These are phyloP conservation scores for Lecanicillium sp. DNA, from an alignment of 2,329 filamentous ascomycete genomes.

Conservation along the genomic window DNA sequence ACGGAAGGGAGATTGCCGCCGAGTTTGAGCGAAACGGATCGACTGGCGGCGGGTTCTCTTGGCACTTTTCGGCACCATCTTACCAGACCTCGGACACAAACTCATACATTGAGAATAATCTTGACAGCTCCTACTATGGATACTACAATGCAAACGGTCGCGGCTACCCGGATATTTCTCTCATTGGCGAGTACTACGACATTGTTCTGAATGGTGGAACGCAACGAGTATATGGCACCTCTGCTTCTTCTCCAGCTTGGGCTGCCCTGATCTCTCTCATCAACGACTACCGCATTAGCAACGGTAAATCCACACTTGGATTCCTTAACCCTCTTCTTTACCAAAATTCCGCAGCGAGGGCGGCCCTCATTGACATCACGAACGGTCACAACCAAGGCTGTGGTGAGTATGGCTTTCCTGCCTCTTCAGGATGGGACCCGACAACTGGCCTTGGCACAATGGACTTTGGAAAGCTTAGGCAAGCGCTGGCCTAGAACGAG, in stretches of 20 bases:
- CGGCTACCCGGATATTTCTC: constrained; percentile 6
- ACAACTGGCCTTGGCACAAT: constrained; percentile 7
- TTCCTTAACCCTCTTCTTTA: constrained; percentile 10
- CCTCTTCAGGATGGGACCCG: constrained; percentile 8
- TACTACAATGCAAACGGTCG: constrained; percentile 4
- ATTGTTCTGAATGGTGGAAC: constrained; percentile 1
- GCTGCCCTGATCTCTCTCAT: constrained; percentile 6
- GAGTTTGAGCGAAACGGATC: constrained; percentile 2
- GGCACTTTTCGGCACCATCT: constrained; percentile 1
- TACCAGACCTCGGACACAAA: not conserved
- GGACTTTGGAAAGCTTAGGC: constrained; percentile 9
- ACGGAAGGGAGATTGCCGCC: not conserved
- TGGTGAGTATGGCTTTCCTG: constrained; percentile 5
- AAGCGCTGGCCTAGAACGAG: not conserved
- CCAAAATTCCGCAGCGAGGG: constrained; percentile 10
- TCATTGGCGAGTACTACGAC: constrained; percentile 1
- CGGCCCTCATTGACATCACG: constrained; percentile 8
- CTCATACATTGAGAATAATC: not conserved
- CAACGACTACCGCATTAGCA: constrained; percentile 7
- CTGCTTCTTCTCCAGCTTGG: constrained; percentile 3
- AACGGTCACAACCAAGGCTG: constrained; percentile 8
- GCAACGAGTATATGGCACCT: not conserved
- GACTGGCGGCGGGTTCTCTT: constrained; percentile 6
- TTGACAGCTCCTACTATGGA: not conserved
- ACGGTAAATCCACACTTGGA: constrained; percentile 6